Evolutionary conservation across 768 basidiomycete genomes (phyloP).

Genomic region (Rubroboletus pulcherrimus): DNA sequence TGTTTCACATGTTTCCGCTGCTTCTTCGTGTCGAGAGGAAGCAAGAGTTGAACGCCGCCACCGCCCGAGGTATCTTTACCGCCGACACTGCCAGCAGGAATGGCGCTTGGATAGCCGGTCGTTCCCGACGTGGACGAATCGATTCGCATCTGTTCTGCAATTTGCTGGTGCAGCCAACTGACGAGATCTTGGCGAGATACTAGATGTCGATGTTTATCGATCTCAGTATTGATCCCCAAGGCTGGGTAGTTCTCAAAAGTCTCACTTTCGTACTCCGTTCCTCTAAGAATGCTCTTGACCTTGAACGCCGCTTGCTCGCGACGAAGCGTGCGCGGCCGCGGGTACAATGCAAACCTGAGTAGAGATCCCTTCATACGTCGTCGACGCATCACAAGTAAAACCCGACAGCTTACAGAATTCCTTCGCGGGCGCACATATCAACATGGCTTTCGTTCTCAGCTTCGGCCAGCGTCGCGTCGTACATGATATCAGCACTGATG

Average conservation of each 20-base stretch:
- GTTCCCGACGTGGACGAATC: slow-evolving; percentile 66
- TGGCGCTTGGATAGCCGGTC: slow-evolving; percentile 38
- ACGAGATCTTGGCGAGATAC: slow-evolving; percentile 68
- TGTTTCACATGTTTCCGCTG: slow-evolving; percentile 70
- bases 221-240: slow-evolving; percentile 2
- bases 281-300: slow-evolving; percentile 77
- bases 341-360: slow-evolving; percentile 51
- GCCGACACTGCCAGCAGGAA: slow-evolving; percentile 29
- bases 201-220: slow-evolving; percentile 34
- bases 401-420: slow-evolving; percentile 61
- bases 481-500: slow-evolving; percentile 87
- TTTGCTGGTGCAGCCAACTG: slow-evolving; percentile 69
- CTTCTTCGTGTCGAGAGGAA: slow-evolving; percentile 70
- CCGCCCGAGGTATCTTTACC: slow-evolving; percentile 34
- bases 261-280: slow-evolving; percentile 69
- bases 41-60: slow-evolving; percentile 57
- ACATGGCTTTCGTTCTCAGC: slow-evolving; percentile 60
- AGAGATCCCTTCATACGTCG: slow-evolving; percentile 37
- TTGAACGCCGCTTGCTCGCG: slow-evolving; percentile 70
- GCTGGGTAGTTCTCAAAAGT: background rate
- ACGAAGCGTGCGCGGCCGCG: slow-evolving; percentile 50
- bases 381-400: background rate
- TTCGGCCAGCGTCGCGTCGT: slow-evolving; percentile 66
- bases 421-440: slow-evolving; percentile 73
- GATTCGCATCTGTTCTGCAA: slow-evolving; percentile 73